phyloP scores from a whole-genome alignment of 768 basidiomycete genomes.

The Leucocoprinus sp. region DNA sequence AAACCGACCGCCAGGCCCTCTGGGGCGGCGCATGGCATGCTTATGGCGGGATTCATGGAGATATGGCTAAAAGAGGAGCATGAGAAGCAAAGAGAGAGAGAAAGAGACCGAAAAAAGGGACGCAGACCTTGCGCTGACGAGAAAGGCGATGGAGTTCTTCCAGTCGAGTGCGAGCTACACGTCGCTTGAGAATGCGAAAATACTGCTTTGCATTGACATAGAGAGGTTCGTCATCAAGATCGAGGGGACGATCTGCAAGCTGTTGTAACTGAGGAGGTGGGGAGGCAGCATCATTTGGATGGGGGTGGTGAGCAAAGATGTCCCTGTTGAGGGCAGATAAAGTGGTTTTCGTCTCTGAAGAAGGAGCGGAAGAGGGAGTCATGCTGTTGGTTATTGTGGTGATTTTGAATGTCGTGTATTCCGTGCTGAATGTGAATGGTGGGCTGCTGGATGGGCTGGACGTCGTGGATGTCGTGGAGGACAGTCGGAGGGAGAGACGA shows the following conservation, averaged over 20 bases:
- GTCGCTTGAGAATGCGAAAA: constrained; percentile 93
- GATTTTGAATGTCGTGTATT: constrained; percentile 15
- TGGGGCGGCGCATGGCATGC: constrained; percentile 94
- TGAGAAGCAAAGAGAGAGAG: constrained; percentile 6
- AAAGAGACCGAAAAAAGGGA: constrained; percentile 10
- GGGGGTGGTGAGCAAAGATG: constrained; percentile 20
- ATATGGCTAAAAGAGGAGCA: constrained; percentile 68
- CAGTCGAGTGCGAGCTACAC: constrained; percentile 82
- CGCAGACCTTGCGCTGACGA: constrained; percentile 77
- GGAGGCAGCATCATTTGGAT: constrained; percentile 12
- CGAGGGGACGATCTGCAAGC: constrained; percentile 5
- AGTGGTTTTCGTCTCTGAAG: constrained; percentile 17
- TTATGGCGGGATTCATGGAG: constrained; percentile 97
- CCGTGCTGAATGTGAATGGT: constrained; percentile 16
- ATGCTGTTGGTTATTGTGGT: constrained; percentile 11
- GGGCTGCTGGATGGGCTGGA: constrained; percentile 14
- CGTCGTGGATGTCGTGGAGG: constrained; percentile 9
- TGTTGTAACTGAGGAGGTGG: constrained; percentile 14
- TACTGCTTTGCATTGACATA: constrained; percentile 99
- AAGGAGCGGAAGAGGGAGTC: constrained; percentile 17
- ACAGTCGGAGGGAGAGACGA: constrained; percentile 1
- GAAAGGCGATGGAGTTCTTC: constrained; percentile 93
- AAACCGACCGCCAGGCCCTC: constrained; percentile 96
- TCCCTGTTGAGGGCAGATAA: constrained; percentile 16
- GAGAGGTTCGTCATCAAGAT: constrained; percentile 84